Base-by-base conservation (phyloP, 306 rosid species). In the Cicer judaicum region DNA sequence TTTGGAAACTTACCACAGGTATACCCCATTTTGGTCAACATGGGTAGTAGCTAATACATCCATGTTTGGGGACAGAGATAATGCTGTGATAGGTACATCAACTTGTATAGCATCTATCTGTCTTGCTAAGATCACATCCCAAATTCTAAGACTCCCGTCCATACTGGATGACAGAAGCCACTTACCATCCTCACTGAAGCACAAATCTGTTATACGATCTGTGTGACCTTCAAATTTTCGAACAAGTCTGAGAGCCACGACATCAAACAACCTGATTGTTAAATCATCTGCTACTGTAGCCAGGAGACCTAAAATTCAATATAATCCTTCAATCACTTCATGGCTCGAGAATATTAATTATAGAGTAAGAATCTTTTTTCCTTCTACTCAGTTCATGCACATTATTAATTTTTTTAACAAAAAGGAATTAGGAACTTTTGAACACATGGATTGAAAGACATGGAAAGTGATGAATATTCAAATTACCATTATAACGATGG, bases 181-280 rank as follows among this genome's bases (percentile, higher is more conserved):
- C 84, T 94, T 94, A 43, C 98, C 93, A 82, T 93, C 98, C 87
- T 93, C 97, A 59, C 98, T 93, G 88, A 93, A 93, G 81, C 96
- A 91, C 84, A 93, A 80, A 71, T 93, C 98, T 13, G 98, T 91
- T 66, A 93, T 73, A 56, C 97, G 96, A 86, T 93, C 98, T 5
- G 84, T 86, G 84, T 91, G 96, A 48, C 97, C 98, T 88, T 91
- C 96, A 74, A 93, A 93, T 68, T 86, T 89, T 55, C 97, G 96
- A 52, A 93, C 98, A 81, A 91, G 80, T 83, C 91, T 83, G 67
- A 82, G 85, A 40, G 96, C 92, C 91, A 89, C 85, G 14, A 91
- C 86, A 76, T 93, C 98, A 90, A 85, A 88, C 81, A 93, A 70
- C 70, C 91, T 89, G 65, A 93, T 88, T 34, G 79, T 77, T 49